Conservation (phyloP, 1,139 yeast species). For the Zhuliangozyma blackwelliae region DNA sequence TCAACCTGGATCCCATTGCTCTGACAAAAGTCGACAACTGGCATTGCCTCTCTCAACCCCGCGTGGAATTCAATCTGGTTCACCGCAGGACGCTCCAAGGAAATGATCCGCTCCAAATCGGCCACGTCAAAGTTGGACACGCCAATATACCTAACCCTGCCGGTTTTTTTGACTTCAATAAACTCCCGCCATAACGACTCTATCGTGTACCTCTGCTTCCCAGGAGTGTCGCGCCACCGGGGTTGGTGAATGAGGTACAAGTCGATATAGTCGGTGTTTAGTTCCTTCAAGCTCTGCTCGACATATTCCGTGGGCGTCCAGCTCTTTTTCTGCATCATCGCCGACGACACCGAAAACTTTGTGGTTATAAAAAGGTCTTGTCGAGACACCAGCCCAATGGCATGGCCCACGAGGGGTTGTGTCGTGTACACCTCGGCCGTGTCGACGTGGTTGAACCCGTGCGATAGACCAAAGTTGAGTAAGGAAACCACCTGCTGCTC, state of each 20-base stretch:
- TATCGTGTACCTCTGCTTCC: background rate
- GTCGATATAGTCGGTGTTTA: conserved; percentile 74
- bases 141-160: conserved; percentile 42
- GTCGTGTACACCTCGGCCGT: conserved; percentile 62
- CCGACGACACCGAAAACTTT: conserved; percentile 35
- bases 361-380: conserved; percentile 53
- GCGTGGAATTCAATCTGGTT: conserved; percentile 42
- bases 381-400: conserved; percentile 42
- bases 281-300: conserved; percentile 52
- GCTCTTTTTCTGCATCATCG: conserved; percentile 40
- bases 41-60: conserved; percentile 32
- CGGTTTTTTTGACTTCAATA: background rate
- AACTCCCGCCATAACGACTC: background rate
- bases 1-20: conserved; percentile 28
- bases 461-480: conserved; percentile 38
- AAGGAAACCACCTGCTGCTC: conserved; percentile 38
- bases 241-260: conserved; percentile 64
- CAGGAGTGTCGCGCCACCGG: background rate
- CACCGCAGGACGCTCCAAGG: conserved; percentile 25
- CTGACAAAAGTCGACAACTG: conserved; percentile 23
- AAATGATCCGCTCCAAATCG: conserved; percentile 41
- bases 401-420: conserved; percentile 57
- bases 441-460: conserved; percentile 55
- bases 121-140: conserved; percentile 67
- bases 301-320: conserved; percentile 46